phyloP scores from a whole-genome alignment of 2,329 filamentous ascomycete genomes.

The Penicillium paneum region DNA sequence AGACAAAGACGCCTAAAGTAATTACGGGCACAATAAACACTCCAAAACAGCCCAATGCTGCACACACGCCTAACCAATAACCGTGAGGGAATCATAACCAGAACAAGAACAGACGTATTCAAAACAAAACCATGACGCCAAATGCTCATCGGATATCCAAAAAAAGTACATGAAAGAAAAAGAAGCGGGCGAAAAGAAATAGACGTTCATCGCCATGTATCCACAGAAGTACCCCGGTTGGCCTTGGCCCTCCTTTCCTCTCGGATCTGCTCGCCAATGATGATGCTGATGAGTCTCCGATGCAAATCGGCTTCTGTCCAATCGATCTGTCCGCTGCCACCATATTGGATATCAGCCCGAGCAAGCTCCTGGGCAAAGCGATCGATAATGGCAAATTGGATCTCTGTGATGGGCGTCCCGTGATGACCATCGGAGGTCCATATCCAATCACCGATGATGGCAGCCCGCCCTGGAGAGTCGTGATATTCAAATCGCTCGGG shows the following conservation, averaged over 20 bases:
- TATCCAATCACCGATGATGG: conserved; percentile 44
- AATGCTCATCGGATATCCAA: conserved; percentile 8
- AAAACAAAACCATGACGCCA: conserved; percentile 17
- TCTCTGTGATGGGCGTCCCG: conserved; percentile 41
- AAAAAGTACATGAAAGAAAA: conserved; percentile 7
- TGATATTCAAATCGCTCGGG: conserved; percentile 41
- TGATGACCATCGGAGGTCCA: conserved; percentile 43
- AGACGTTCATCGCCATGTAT: conserved; percentile 28
- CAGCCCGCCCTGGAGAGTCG: conserved; percentile 32
- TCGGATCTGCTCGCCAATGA: conserved; percentile 47
- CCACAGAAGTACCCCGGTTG: conserved; percentile 22
- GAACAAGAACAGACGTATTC: conserved; percentile 8
- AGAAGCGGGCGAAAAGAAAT: conserved; percentile 9
- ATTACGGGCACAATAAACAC: neutral
- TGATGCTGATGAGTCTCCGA: conserved; percentile 45
- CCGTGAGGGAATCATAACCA: conserved; percentile 20
- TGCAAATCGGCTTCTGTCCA: conserved; percentile 47
- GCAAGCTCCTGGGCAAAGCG: conserved; percentile 40
- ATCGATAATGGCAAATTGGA: conserved; percentile 43
- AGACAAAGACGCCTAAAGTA: neutral
- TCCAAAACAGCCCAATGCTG: conserved; percentile 9
- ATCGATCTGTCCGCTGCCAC: conserved; percentile 38
- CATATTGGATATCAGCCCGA: conserved; percentile 33
- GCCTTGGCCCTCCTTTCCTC: conserved; percentile 36
- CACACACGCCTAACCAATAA: conserved; percentile 13